Evolutionary conservation across 306 rosid species (phyloP).

Genomic region (Ammopiptanthus mongolicus): DNA sequence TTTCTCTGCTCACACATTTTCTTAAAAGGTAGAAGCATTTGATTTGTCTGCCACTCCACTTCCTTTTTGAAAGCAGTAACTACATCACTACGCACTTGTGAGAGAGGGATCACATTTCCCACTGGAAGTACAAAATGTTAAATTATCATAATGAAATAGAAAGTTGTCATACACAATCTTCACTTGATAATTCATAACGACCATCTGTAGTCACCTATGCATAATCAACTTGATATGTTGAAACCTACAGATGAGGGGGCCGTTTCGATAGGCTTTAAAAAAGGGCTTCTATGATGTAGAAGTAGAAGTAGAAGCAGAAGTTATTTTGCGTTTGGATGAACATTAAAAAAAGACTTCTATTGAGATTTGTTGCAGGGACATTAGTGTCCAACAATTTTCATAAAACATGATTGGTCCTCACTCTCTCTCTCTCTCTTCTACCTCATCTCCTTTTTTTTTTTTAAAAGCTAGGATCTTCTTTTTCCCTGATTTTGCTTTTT

Average conservation of each 20-base stretch:
- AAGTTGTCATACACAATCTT: background rate
- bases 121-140: constrained; percentile 42
- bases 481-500: too few species aligned
- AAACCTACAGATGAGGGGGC: background rate
- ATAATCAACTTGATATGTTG: background rate
- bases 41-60: constrained; percentile 52
- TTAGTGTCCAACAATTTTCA: too few species aligned
- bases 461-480: too few species aligned
- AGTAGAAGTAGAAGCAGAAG: too few species aligned
- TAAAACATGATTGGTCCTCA: too few species aligned
- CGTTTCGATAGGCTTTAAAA: too few species aligned
- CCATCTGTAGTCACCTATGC: background rate
- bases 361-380: too few species aligned
- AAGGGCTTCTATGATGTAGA: too few species aligned
- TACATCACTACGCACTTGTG: constrained; percentile 57
- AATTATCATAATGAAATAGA: constrained; percentile 1
- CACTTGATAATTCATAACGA: background rate
- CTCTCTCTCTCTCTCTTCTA: too few species aligned
- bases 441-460: too few species aligned
- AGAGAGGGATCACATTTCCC: constrained; percentile 70
- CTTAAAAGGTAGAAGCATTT: constrained; percentile 72
- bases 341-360: too few species aligned
- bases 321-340: too few species aligned
- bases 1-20: constrained; percentile 64
- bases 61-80: constrained; percentile 64